Evolutionary conservation across 805 yeast genomes (phyloP).

Genomic region (Cyberlindnera xishuangbannaensis): DNA sequence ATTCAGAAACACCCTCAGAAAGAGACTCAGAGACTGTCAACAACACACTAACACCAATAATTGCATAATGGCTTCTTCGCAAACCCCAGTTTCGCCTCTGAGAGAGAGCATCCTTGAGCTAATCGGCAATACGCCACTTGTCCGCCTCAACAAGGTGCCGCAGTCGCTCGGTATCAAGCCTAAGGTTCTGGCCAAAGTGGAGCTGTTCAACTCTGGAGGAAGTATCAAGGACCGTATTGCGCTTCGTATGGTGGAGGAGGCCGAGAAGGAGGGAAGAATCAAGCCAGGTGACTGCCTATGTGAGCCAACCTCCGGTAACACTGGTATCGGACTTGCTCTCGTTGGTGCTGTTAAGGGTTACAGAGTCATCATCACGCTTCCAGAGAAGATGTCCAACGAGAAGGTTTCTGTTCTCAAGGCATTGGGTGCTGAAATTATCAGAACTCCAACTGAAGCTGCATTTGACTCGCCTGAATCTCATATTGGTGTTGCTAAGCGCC

Average conservation of each 20-base stretch:
- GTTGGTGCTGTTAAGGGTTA: constrained; percentile 86
- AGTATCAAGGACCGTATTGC: constrained; percentile 89
- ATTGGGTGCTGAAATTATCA: constrained; percentile 82
- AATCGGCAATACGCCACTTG: constrained; percentile 83
- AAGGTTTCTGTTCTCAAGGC: constrained; percentile 85
- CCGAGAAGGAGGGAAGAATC: constrained; percentile 69
- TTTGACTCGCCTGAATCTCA: constrained; percentile 91
- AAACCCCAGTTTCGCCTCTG: constrained; percentile 4
- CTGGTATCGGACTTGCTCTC: constrained; percentile 85
- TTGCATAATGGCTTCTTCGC: not conserved
- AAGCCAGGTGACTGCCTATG: constrained; percentile 87
- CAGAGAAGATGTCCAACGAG: constrained; percentile 90
- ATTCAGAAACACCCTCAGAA: too few species aligned
- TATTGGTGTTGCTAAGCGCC: constrained; percentile 77
- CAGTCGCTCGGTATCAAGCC: constrained; percentile 73
- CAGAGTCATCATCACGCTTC: constrained; percentile 80
- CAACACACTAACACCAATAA: too few species aligned
- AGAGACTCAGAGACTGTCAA: too few species aligned
- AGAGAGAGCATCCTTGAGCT: constrained; percentile 48
- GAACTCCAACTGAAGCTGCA: constrained; percentile 91
- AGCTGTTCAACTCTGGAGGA: constrained; percentile 84
- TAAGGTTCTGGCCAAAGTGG: constrained; percentile 65
- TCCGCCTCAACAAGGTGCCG: constrained; percentile 69
- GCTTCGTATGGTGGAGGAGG: constrained; percentile 78
- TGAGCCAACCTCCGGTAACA: constrained; percentile 89